These are phyloP conservation scores for Ramularia endophylla DNA, from an alignment of 2,329 filamentous ascomycete species.

Conservation along the genomic window DNA sequence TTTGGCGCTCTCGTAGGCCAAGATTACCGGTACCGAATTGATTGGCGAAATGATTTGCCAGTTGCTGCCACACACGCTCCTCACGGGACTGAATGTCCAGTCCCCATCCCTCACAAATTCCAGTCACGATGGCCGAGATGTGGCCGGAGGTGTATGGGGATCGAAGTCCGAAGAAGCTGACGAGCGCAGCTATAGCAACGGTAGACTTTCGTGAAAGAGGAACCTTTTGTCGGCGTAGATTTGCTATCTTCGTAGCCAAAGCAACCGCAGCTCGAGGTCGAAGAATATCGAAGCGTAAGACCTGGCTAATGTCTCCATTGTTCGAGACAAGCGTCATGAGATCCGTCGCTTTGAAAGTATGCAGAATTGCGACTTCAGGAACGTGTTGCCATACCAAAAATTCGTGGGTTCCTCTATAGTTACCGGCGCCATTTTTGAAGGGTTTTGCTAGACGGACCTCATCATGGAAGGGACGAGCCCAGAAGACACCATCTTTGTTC, in stretches of 20 bases:
- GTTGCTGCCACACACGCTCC: constrained; percentile 3
- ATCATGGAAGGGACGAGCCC: constrained; percentile 2
- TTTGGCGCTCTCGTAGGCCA: constrained; percentile 1
- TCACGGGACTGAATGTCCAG: background rate
- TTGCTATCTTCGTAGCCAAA: constrained; percentile 1
- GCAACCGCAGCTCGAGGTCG: background rate
- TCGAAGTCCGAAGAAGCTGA: constrained; percentile 4
- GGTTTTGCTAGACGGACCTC: background rate
- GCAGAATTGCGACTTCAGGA: constrained; percentile 7
- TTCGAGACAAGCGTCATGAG: background rate
- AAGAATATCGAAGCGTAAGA: constrained; percentile 4
- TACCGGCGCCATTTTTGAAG: constrained; percentile 6
- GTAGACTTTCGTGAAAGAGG: background rate
- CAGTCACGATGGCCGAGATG: constrained; percentile 7
- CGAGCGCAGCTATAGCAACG: background rate
- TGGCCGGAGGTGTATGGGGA: constrained; percentile 3
- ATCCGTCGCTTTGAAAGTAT: constrained; percentile 3
- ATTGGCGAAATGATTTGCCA: constrained; percentile 6
- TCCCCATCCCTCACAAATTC: constrained; percentile 9
- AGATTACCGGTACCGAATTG: background rate
- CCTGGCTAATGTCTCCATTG: background rate
- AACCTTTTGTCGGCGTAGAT: background rate
- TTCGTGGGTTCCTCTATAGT: constrained; percentile 6
- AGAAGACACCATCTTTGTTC: constrained; percentile 4
- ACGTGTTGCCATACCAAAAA: constrained; percentile 6